Conservation (phyloP, 2,329 filamentous ascomycete species). For the Aschersonia sp. region DNA sequence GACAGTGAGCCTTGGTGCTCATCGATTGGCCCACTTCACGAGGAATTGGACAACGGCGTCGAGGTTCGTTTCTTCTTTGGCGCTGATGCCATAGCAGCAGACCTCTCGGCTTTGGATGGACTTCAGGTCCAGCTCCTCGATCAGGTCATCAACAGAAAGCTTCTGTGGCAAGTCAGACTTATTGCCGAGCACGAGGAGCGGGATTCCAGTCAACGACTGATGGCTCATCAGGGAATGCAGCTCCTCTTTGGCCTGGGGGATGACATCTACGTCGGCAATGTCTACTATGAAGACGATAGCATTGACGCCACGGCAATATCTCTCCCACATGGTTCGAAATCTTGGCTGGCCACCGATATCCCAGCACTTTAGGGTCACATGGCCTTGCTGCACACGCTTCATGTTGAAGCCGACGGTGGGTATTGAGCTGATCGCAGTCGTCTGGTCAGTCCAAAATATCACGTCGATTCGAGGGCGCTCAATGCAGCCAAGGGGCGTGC, state of each 20-base stretch:
- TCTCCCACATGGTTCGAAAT: conserved; percentile 98
- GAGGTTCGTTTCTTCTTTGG: conserved; percentile 96
- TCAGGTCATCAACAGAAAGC: conserved; percentile 84
- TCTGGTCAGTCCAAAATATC: conserved; percentile 18
- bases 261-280: conserved; percentile 68
- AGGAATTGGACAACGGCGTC: conserved; percentile 95
- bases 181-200: conserved; percentile 86
- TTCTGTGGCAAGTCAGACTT: conserved; percentile 92
- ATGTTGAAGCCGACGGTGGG: conserved; percentile 98
- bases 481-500: not conserved
- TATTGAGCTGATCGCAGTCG: conserved; percentile 59
- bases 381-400: conserved; percentile 93
- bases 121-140: conserved; percentile 83
- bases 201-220: conserved; percentile 73
- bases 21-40: conserved; percentile 74
- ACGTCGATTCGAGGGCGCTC: not conserved
- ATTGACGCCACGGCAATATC: conserved; percentile 94
- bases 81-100: conserved; percentile 96
- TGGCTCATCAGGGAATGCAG: conserved; percentile 80
- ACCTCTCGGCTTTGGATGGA: conserved; percentile 84
- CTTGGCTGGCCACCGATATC: conserved; percentile 93
- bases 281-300: conserved; percentile 98
- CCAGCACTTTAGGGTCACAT: conserved; percentile 98
- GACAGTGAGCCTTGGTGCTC: conserved; percentile 12
- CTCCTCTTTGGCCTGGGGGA: conserved; percentile 81